These are phyloP conservation scores for Aspergillus flavus DNA, from an alignment of 2,329 filamentous ascomycete species.

Conservation along the genomic window DNA sequence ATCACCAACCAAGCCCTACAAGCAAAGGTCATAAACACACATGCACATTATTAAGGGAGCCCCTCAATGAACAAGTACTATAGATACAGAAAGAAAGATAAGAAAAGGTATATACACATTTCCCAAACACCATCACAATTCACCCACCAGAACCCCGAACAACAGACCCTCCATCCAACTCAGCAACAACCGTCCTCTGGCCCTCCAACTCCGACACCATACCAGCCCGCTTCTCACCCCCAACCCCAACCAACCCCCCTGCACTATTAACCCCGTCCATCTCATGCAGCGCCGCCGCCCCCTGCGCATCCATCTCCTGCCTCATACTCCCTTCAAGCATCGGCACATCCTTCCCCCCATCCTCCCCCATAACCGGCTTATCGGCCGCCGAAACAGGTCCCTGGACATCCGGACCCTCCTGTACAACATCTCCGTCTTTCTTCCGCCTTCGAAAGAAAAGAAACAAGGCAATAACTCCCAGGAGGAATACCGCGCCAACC, in stretches of 20 bases:
- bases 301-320: constrained; percentile 16
- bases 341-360: constrained; percentile 1
- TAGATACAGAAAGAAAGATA: background rate
- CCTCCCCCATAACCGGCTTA: background rate
- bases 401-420: background rate
- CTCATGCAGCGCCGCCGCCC: constrained; percentile 14
- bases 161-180: background rate
- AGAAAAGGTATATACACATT: background rate
- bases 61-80: background rate
- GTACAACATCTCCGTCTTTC: background rate
- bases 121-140: background rate
- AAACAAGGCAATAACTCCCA: constrained; percentile 1
- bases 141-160: background rate
- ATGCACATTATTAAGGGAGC: background rate
- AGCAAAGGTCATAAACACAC: no score
- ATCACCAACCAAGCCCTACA: no score
- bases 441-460: constrained; percentile 5
- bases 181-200: background rate
- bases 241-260: background rate
- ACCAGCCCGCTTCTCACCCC: background rate
- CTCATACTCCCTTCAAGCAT: constrained; percentile 16
- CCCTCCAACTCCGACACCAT: background rate
- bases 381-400: background rate
- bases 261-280: background rate
- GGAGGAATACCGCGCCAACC: constrained; percentile 9